Evolutionary conservation across 139 green algal species (phyloP).

Genomic region (Chlamydomonas sp.): DNA sequence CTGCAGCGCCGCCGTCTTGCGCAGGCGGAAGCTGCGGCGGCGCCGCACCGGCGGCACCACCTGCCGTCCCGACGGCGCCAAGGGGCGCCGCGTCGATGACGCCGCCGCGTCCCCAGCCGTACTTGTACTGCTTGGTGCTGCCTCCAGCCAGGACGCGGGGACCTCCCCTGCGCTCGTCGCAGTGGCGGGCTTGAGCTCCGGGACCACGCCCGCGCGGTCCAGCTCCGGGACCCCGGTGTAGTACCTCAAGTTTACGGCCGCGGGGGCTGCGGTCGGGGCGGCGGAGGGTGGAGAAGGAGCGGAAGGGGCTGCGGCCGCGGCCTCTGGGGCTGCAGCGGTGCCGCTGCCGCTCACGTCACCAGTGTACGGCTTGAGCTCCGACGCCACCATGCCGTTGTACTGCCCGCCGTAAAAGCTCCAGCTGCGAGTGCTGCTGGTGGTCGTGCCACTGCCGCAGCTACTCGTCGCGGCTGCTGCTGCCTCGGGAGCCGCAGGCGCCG

Average conservation of each 20-base stretch:
- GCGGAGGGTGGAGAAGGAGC: background rate
- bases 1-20: background rate
- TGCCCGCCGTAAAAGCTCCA: conserved; percentile 19
- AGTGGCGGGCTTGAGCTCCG: background rate
- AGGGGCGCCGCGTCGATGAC: too few species aligned
- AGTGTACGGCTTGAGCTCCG: conserved; percentile 7
- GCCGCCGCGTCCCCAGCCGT: background rate
- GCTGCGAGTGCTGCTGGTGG: background rate
- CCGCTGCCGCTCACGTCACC: background rate
- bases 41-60: background rate
- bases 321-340: background rate
- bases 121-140: too few species aligned
- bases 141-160: background rate
- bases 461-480: background rate
- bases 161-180: background rate
- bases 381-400: conserved; percentile 29
- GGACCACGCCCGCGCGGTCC: background rate
- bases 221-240: background rate
- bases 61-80: too few species aligned
- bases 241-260: too few species aligned
- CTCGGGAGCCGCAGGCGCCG: background rate
- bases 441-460: background rate
- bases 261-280: too few species aligned
- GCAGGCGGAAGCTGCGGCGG: background rate
- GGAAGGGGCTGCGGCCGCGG: too few species aligned